Percentiles rank a stretch among this genome's conserved stretches.
Conservation (phyloP, 179 eudicot species). For the Corrigiola litoralis region DNA sequence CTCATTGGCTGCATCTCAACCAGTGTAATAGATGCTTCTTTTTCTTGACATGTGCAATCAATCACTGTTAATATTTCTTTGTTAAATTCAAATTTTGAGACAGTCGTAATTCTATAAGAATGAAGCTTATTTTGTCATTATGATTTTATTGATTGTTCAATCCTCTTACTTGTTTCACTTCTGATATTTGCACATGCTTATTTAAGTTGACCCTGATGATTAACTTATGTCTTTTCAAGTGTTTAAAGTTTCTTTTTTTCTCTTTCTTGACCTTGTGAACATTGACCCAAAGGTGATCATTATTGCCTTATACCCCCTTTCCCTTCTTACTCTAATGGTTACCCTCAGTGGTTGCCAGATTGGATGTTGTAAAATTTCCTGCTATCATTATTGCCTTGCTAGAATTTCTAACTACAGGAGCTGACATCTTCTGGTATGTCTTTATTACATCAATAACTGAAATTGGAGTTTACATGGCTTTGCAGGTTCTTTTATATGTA, state of each 20-base stretch:
- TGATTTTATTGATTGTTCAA: too few species aligned
- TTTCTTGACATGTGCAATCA: slow-evolving; percentile 7
- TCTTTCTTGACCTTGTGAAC: too few species aligned
- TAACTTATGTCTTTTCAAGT: not conserved
- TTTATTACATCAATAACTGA: slow-evolving; percentile 9
- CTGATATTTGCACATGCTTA: too few species aligned
- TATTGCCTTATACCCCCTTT: too few species aligned
- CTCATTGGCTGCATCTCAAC: slow-evolving; percentile 94
- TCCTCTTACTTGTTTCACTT: too few species aligned
- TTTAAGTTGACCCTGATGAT: not conserved
- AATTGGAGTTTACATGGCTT: slow-evolving; percentile 2
- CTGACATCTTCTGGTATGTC: not conserved
- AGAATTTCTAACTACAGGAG: not conserved
- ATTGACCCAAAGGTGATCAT: too few species aligned
- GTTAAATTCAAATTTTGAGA: too few species aligned
- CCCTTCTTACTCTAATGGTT: not conserved
- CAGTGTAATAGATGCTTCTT: slow-evolving; percentile 99
- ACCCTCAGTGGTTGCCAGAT: not conserved
- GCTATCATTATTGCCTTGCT: not conserved
- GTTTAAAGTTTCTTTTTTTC: not conserved
- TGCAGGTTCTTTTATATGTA: slow-evolving; percentile 89
- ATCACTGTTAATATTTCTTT: too few species aligned
- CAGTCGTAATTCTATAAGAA: too few species aligned
- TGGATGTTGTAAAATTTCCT: too few species aligned
- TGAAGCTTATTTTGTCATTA: too few species aligned